A percentile compares a stretch with the other conserved stretches of the same genome.
phyloP scores from a whole-genome alignment of 257 asterid genomes.

The Prunella vulgaris region DNA sequence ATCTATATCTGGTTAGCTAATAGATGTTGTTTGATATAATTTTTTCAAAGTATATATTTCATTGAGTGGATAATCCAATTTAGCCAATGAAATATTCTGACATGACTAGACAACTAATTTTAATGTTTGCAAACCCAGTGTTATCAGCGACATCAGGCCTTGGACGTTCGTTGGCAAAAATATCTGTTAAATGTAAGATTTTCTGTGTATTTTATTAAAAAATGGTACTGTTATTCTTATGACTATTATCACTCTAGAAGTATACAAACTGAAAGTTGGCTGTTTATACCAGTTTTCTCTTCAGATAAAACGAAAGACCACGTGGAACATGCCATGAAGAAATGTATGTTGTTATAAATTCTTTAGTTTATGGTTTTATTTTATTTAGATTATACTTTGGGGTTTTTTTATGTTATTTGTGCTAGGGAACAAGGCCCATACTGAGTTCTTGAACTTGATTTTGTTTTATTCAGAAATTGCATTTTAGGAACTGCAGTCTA shows the following conservation, averaged over 20 bases:
- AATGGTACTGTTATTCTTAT: neutral
- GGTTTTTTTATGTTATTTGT: neutral
- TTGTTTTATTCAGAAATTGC: neutral
- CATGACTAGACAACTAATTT: neutral
- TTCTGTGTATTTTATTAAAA: neutral
- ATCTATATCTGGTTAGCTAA: slow-evolving; percentile 72
- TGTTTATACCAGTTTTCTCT: slow-evolving; percentile 44
- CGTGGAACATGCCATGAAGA: slow-evolving; percentile 41
- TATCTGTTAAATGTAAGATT: slow-evolving; percentile 56
- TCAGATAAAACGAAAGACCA: slow-evolving; percentile 45
- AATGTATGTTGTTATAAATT: slow-evolving; percentile 45
- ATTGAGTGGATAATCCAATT: neutral
- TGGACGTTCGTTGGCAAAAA: slow-evolving; percentile 66
- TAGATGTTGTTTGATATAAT: neutral
- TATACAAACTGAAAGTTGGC: slow-evolving; percentile 15
- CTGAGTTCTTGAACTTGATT: neutral
- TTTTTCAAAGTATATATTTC: neutral
- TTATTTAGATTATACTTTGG: neutral
- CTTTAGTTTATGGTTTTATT: neutral
- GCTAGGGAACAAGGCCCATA: neutral
- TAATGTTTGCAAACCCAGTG: slow-evolving; percentile 38
- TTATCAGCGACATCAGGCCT: slow-evolving; percentile 74
- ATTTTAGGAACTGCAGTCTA: neutral
- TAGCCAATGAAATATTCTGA: neutral
- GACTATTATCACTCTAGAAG: neutral